phyloP scores from a whole-genome alignment of 2,329 filamentous ascomycete species.

The Sordariomycetes sp. region DNA sequence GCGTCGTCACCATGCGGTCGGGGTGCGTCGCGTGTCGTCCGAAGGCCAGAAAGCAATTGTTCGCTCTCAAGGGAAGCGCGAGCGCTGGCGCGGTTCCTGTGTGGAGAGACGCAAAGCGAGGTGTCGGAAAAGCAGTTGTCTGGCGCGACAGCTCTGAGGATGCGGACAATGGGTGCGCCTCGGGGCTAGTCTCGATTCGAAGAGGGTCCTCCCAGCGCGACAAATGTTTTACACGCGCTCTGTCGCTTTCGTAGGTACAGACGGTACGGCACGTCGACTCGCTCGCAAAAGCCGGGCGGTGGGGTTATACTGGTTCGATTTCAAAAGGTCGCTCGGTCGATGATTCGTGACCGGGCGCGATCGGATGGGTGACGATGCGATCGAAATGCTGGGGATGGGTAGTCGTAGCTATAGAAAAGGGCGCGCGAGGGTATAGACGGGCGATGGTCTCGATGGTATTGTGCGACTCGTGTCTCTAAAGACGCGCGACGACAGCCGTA shows the following conservation, averaged over 20 bases:
- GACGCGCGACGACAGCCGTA: neutral
- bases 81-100: neutral
- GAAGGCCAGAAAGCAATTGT: neutral
- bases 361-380: neutral
- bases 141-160: too few relatives aligned
- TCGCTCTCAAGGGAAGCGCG: neutral
- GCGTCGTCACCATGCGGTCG: neutral
- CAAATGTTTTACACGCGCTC: neutral
- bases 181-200: too few relatives aligned
- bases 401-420: neutral
- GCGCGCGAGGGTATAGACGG: neutral
- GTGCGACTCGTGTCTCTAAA: neutral
- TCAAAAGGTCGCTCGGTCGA: neutral
- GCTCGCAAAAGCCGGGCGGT: neutral
- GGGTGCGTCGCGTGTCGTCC: neutral
- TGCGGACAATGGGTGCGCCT: too few relatives aligned
- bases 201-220: too few relatives aligned
- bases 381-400: too few relatives aligned
- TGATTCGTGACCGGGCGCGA: neutral
- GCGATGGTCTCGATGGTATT: neutral
- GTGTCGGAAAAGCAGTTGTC: neutral
- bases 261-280: neutral
- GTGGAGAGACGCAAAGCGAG: neutral
- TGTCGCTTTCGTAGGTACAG: neutral
- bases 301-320: neutral